These are phyloP conservation scores for Xylariaceae sp. DNA, from an alignment of 2,329 filamentous ascomycete genomes.

Conservation along the genomic window DNA sequence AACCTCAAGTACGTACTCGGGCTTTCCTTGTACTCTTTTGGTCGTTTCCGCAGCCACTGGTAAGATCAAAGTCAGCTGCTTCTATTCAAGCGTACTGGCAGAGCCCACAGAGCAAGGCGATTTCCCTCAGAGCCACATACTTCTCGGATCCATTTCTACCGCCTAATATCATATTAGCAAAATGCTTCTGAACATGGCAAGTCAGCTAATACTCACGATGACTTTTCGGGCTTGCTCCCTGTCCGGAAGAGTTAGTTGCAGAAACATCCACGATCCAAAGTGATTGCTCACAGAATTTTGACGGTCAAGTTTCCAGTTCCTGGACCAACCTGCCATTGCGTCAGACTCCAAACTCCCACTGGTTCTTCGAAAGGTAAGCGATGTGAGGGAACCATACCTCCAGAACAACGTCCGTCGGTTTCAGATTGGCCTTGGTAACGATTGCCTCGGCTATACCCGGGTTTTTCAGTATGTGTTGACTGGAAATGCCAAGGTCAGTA, in stretches of 20 bases:
- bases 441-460: conserved; percentile 41
- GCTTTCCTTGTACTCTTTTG: conserved; percentile 66
- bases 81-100: neutral
- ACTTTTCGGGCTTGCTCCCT: conserved; percentile 76
- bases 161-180: too few relatives aligned
- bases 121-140: conserved; percentile 1
- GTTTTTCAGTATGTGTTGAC: conserved; percentile 70
- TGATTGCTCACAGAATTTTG: conserved; percentile 46
- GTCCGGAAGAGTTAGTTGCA: neutral
- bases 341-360: too few relatives aligned
- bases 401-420: conserved; percentile 83
- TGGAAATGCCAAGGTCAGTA: conserved; percentile 59
- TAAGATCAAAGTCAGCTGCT: conserved; percentile 2
- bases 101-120: neutral
- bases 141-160: conserved; percentile 89
- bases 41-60: conserved; percentile 82
- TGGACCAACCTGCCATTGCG: conserved; percentile 71
- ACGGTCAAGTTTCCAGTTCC: conserved; percentile 81
- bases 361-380: too few relatives aligned
- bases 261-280: neutral
- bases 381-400: conserved; percentile 63
- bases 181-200: neutral
- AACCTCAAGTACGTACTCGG: conserved; percentile 34
- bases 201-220: conserved; percentile 31
- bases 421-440: conserved; percentile 79